Evolutionary conservation across 306 rosid species (phyloP).

Genomic region (Begonia fuchsioides): DNA sequence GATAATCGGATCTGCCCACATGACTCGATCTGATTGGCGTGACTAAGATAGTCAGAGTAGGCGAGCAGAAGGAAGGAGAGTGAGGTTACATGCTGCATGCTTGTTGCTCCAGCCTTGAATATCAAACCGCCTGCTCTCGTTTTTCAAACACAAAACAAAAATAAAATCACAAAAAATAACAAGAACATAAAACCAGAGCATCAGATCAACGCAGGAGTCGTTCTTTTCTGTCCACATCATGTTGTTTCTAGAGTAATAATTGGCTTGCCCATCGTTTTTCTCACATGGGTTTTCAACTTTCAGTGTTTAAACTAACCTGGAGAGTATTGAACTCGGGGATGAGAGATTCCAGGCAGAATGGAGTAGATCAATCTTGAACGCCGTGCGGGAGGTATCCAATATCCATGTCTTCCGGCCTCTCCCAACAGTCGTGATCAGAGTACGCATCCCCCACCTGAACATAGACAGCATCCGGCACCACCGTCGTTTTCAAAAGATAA

Average conservation of each 20-base stretch:
- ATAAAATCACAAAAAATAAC: not conserved
- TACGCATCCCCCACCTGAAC: slow-evolving; percentile 81
- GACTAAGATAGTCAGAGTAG: not conserved
- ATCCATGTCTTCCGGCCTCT: slow-evolving; percentile 96
- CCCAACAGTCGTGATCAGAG: slow-evolving; percentile 97
- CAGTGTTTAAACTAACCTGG: slow-evolving; percentile 39
- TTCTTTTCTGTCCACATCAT: not conserved
- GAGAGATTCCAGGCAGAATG: slow-evolving; percentile 75
- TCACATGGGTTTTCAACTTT: too few relatives aligned
- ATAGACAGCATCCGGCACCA: slow-evolving; percentile 48
- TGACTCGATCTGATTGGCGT: not conserved
- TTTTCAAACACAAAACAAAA: too few relatives aligned
- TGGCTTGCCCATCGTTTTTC: too few relatives aligned
- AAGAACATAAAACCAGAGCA: not conserved
- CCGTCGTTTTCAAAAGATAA: slow-evolving; percentile 66
- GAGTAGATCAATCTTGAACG: slow-evolving; percentile 34
- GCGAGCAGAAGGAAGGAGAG: not conserved
- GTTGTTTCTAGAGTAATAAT: too few relatives aligned
- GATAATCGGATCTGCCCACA: too few relatives aligned
- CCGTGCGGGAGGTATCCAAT: slow-evolving; percentile 91
- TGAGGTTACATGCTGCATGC: not conserved
- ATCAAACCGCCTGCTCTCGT: not conserved
- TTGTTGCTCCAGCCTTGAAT: not conserved
- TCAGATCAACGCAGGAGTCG: not conserved
- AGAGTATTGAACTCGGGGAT: slow-evolving; percentile 84